Percentiles rank a stretch among this genome's conserved stretches.
These are phyloP conservation scores for Ogataea wickerhamii DNA, from an alignment of 805 yeast genomes.

Conservation along the genomic window DNA sequence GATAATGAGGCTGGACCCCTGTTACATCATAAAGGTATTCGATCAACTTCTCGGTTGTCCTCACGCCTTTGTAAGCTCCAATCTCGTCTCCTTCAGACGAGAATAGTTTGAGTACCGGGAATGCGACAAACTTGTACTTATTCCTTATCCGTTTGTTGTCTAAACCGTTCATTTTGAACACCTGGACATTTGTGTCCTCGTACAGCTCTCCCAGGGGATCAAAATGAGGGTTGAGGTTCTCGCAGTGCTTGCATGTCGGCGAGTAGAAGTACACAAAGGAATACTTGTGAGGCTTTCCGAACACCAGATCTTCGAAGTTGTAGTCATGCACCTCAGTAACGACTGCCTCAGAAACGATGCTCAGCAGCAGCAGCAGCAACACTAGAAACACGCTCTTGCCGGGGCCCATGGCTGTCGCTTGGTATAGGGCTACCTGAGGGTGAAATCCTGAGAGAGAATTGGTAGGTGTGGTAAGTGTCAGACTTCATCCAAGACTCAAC, in stretches of 20 bases:
- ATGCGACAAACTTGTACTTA: constrained; percentile 40
- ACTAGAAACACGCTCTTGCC: no score
- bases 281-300: constrained; percentile 27
- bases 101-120: constrained; percentile 49
- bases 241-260: constrained; percentile 44
- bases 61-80: constrained; percentile 34
- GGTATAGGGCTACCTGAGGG: no score
- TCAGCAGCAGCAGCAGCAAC: constrained; percentile 1
- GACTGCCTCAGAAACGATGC: constrained; percentile 2
- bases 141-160: constrained; percentile 33
- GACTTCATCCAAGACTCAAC: neutral
- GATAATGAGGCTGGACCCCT: constrained; percentile 34
- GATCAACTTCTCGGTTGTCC: constrained; percentile 32
- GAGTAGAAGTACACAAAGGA: constrained; percentile 48
- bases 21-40: constrained; percentile 31
- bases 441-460: no score
- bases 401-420: no score
- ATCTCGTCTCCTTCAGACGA: constrained; percentile 39
- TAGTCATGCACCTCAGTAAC: constrained; percentile 22
- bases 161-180: constrained; percentile 35
- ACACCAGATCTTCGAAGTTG: constrained; percentile 22
- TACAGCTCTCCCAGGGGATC: constrained; percentile 43
- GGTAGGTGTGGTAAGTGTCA: no score
- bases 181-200: constrained; percentile 34
- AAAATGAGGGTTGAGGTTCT: constrained; percentile 42